Evolutionary conservation across 2,329 filamentous ascomycete species (phyloP), one percentile per base, ranked within the genome.

Genomic region (Botrytis fragariae): DNA sequence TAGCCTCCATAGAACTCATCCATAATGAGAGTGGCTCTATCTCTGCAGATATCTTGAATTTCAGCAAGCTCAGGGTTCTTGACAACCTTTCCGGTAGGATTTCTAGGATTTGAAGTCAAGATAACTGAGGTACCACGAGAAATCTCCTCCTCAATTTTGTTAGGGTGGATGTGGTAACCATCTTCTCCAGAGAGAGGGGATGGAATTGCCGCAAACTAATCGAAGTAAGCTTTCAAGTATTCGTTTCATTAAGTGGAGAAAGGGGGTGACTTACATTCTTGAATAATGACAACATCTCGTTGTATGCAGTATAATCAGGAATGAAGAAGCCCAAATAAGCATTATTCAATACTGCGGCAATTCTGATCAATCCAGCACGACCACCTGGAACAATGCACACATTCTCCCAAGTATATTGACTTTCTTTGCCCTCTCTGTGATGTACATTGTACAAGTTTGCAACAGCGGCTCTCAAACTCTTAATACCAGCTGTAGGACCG

Each of bases 1-100:
- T 98, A 98, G 35, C 95, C 94, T 18, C 91, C 91, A 85, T 98
- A 98, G 86, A 98, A 98, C 84, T 98, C 95, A 81, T 98, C 95
- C 84, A 95, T 93, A 82, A 98, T 95, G 72, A 98, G 86, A 0
- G 95, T 98, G 4, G 94, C 94, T 72, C 94, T 90, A 77, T 94
- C 93, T 80, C 94, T 91, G 86, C 94, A 97, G 79, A 97, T 92
- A 80, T 97, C 93, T 83, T 98, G 95, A 79, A 98, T 97, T 83
- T 95, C 89, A 29, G 92, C 91, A 75, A 98, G 86, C 83, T 97
- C 93, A 0, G 93, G 92, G 81, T 95, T 94, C 79, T 88, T 88
- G 37, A 98, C 90, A 76, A 98, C 93, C 76, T 93, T 90, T 67
- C 95, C 95, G 2, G 95, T 98, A 0, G 95, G 95, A 83, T 98